A percentile compares a stretch with the other conserved stretches of the same genome.
These are phyloP conservation scores for Russula dissimulans DNA, from an alignment of 768 basidiomycete species.

Conservation along the genomic window DNA sequence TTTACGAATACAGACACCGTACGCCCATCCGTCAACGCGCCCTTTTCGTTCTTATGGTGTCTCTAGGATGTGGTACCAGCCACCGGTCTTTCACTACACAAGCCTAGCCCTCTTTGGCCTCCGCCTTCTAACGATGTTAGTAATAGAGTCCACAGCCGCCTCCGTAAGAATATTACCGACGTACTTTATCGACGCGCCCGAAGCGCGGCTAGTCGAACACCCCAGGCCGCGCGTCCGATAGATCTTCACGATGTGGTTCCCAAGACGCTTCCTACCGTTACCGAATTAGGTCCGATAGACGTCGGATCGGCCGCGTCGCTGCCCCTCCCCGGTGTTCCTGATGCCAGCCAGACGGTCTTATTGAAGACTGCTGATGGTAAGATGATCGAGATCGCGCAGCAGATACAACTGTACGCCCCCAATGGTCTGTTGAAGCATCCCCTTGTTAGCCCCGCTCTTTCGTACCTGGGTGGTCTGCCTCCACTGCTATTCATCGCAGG, in stretches of 20 bases:
- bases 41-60: background rate
- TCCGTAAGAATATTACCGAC: conserved; percentile 54
- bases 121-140: conserved; percentile 62
- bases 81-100: conserved; percentile 71
- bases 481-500: conserved; percentile 80
- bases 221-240: background rate
- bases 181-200: conserved; percentile 33
- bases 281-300: conserved; percentile 33
- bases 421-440: conserved; percentile 75
- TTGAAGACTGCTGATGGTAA: conserved; percentile 44
- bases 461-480: conserved; percentile 84
- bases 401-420: conserved; percentile 80
- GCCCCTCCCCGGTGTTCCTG: conserved; percentile 22
- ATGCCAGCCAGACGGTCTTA: conserved; percentile 36
- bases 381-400: conserved; percentile 44
- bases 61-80: conserved; percentile 67
- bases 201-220: background rate
- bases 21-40: conserved; percentile 19
- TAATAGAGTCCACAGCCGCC: conserved; percentile 42
- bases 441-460: conserved; percentile 69
- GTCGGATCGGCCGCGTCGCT: conserved; percentile 41
- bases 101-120: conserved; percentile 72
- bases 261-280: conserved; percentile 21
- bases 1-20: conserved; percentile 80
- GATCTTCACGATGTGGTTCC: conserved; percentile 8